Percentiles rank a stretch among this genome's conserved stretches.
These are phyloP conservation scores for Zygosaccharomyces sapae DNA, from an alignment of 1,139 yeast genomes.

Conservation along the genomic window DNA sequence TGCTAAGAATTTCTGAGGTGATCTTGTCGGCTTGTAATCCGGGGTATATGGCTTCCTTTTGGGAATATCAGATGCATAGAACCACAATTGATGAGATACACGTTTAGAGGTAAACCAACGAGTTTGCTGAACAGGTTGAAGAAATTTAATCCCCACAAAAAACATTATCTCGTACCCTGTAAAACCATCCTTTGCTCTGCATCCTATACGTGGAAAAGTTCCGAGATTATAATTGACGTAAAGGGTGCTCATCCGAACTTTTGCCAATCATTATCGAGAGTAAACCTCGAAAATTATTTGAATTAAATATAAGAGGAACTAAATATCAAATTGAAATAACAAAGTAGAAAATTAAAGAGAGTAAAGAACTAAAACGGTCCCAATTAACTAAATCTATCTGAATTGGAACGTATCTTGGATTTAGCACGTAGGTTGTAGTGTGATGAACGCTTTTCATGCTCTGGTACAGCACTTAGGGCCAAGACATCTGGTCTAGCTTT, in stretches of 20 bases:
- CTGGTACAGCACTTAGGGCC: conserved; percentile 24
- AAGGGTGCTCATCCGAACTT: not conserved
- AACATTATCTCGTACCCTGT: not conserved
- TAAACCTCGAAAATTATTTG: not conserved
- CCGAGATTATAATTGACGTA: not conserved
- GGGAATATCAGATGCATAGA: conserved; percentile 78
- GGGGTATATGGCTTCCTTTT: conserved; percentile 59
- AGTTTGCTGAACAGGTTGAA: not conserved
- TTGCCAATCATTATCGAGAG: not conserved
- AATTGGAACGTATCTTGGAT: conserved; percentile 32
- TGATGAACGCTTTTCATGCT: conserved; percentile 29
- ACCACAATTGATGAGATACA: conserved; percentile 48
- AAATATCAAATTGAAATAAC: conserved; percentile 1
- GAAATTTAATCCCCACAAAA: not conserved
- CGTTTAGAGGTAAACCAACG: not conserved
- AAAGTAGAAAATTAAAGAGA: not conserved
- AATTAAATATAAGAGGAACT: not conserved
- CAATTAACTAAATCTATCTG: conserved; percentile 16
- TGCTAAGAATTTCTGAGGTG: conserved; percentile 63
- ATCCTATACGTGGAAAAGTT: not conserved
- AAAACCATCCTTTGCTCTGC: not conserved
- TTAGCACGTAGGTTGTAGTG: conserved; percentile 35
- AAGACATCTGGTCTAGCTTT: conserved; percentile 29
- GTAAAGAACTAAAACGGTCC: not conserved
- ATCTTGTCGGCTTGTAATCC: conserved; percentile 42